Base-by-base conservation (phyloP, 179 eudicot genomes). In the Carnegiea gigantea region DNA sequence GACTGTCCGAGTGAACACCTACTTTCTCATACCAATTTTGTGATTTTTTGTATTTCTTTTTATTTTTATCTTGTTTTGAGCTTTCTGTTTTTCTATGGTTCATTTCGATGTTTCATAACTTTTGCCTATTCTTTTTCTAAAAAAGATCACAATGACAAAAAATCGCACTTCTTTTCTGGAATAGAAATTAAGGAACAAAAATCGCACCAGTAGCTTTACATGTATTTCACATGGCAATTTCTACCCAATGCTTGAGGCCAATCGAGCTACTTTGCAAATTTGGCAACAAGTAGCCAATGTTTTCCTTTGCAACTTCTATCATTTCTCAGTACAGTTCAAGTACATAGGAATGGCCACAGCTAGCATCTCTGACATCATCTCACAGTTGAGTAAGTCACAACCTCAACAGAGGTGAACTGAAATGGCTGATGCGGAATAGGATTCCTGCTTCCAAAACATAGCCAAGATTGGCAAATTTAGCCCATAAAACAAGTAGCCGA, bases 351-450 rank as follows among this genome's bases (percentile, higher is more conserved):
- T 24, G 71, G 76, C n/a, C 54, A 57, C 26, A 49, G 28, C 59
- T 12, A 65, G 70, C 36, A 26, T 53, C 70, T 62, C 23, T 28
- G 24, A 62, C 59, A 70, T 93, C 90, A 95, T 90, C 98, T 88
- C 74, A 95, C 81, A 65, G 89, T 87, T 1, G 98, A 92, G 88
- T 95, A 93, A 60, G 88, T 91, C 82, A 89, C 75, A 84, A 93
- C 91, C 88, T 93, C 98, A 18, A 82, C 77, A 9, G 98, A 93
- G 64, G 98, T 95, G 88, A 93, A 95, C 80, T 93, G 97, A 80
- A 95, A 95, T 59, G 97, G 97, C 76, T 95, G 98, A 72, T 77
- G 92, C 23, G 98, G 98, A 80, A 93, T 84, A 43, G 95, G 98
- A 78, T 95, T 95, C 89, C 98, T 93, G 93, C 33, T 73, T 83